Evolutionary conservation across 2,329 filamentous ascomycete genomes (phyloP), one percentile per base, ranked within the genome.

Genomic region (Stromatinia cepivora): DNA sequence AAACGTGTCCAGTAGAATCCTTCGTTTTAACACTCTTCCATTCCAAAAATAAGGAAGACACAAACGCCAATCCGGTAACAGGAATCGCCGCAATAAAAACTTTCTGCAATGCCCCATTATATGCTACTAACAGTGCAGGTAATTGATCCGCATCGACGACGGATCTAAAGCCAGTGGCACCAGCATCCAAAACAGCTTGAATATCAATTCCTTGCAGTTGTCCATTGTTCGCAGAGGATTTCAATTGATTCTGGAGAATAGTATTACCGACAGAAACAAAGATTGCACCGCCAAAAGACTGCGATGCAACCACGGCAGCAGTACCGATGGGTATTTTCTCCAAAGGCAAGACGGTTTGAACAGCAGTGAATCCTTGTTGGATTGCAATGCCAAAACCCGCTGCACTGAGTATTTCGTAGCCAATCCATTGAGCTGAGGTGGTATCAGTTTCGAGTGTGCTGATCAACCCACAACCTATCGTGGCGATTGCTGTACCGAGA

Each of bases 81-180:
- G 84, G 86, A 15, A 85, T 80, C 8, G 81, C 80, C 20, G 87
- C 85, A 71, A 86, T 85, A 74, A 86, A 88, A 0, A 82, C 82
- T 70, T 83, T 78, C 13, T 80, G 81, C 20, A 89, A 75, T 0
- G 85, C 82, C 11, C 77, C 70, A 73, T 87, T 88, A 77, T 89
- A 89, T 0, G 83, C 85, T 0, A 73, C 62, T 11, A 86, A 78
- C 36, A 88, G 83, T 1, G 78, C 79, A 3, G 76, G 70, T 1
- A 87, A 75, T 70, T 79, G 81, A 53, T 83, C 72, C 0, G 73
- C 54, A 0, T 80, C 76, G 52, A 88, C 82, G 4, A 78, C 76
- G 0, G 79, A 74, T 71, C 83, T 82, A 36, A 89, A 77, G 57
- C 82, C 80, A 0, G 85, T 85, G 17, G 77, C 78, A 31, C 78